Evolutionary conservation across 2,329 filamentous ascomycete genomes (phyloP), one percentile per base, ranked within the genome.

Genomic region (Microdochium bolleyi): DNA sequence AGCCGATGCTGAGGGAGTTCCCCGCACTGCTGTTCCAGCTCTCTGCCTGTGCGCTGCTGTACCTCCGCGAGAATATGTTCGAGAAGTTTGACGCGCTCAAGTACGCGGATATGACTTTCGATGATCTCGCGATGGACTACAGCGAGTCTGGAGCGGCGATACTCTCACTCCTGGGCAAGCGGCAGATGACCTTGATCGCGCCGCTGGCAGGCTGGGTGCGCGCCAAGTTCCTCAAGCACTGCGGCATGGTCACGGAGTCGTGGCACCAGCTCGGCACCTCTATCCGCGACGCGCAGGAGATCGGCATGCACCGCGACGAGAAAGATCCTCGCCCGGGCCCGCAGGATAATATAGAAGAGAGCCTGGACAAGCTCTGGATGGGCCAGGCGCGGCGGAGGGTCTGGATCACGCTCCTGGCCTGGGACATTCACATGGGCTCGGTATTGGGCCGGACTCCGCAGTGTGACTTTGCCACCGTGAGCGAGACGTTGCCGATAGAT

Each of bases 231-330:
- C 66, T 83, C 41, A 85, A 85, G 63, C 82, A 79, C 58, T 76
- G 73, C 9, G 81, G 77, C 11, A 73, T 79, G 60, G 77, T 84
- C 14, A 79, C 79, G 0, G 82, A 84, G 58, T 72, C 78, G 75
- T 82, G 78, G 77, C 78, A 82, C 60, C 72, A 73, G 1, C 70
- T 85, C 27, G 77, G 78, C 1, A 71, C 74, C 22, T 76, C 78
- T 0, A 83, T 85, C 52, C 71, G 79, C 41, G 81, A 85, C 61
- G 82, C 80, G 0, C 82, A 85, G 61, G 82, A 84, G 58, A 74
- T 85, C 41, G 82, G 81, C 13, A 68, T 85, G 59, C 77, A 85
- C 57, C 72, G 76, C 13, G 75, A 80, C 56, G 71, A 68, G 34
- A 65, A 76, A 25, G 78, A 82, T 56, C 78, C 78, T 0, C 73